Conservation (phyloP, 345 rosid species). For the Eucalyptus sp. region DNA sequence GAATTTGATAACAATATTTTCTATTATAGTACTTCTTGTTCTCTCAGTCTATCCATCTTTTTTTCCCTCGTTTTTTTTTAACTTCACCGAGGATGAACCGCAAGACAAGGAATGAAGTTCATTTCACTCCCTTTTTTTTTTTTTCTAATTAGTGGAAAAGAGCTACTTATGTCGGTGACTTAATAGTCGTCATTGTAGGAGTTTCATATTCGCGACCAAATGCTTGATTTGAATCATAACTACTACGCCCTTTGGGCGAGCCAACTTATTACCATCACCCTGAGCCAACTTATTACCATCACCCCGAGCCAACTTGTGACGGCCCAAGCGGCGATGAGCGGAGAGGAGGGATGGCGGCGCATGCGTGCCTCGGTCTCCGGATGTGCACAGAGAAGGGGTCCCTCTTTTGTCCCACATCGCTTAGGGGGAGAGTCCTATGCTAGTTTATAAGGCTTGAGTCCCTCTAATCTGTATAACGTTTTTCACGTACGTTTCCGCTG, state of each 20-base stretch:
- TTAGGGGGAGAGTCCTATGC: no score
- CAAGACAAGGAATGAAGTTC: background rate
- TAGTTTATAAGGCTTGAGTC: no score
- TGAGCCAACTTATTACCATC: no score
- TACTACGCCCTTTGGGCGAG: background rate
- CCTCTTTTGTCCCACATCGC: no score
- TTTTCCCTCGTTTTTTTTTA: background rate
- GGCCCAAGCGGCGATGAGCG: no score
- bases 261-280: background rate
- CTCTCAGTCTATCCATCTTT: background rate
- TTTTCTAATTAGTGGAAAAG: background rate
- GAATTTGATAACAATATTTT: background rate
- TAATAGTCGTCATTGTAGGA: fast-evolving
- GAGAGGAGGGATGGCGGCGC: no score
- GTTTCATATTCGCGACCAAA: fast-evolving
- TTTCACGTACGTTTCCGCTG: no score
- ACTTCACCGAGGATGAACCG: background rate
- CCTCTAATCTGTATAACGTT: no score
- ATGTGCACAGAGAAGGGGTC: no score
- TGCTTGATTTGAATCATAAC: background rate
- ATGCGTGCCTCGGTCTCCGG: fast-evolving
- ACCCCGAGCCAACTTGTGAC: no score
- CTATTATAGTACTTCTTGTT: background rate
- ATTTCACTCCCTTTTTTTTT: background rate
- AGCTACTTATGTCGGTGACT: background rate